Base-by-base conservation (phyloP, 2,329 filamentous ascomycete genomes). In the Daldinia sp. region DNA sequence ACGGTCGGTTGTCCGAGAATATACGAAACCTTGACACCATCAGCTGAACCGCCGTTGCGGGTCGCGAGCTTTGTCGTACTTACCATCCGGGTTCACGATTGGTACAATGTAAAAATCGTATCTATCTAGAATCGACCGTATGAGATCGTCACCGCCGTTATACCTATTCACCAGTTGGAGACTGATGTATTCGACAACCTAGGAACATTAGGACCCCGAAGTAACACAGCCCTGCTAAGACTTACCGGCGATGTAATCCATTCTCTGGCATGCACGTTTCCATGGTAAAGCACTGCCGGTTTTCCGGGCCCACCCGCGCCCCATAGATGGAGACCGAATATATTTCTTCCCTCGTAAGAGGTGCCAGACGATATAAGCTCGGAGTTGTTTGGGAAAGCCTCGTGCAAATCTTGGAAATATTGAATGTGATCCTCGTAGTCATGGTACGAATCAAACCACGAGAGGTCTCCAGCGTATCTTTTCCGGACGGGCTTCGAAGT, bases 301-400 rank as follows among this genome's bases (percentile, higher is more conserved):
- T 82, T 83, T 19, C 79, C 80, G n/a, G 75, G 77, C 1, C 77
- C 77, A 9, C 70, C 72, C 1, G 72, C 71, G 6, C 82, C 83
- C 73, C 77, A 85, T 23, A 85, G 74, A 64, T 84, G 82, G 47
- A 85, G 67, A 0, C 87, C 90, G 13, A 85, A 83, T 49, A 93
- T 90, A 57, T 76, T 71, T 25, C 81, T 74, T 8, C 80, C 81
- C 68, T 82, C 72, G 37, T 77, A 77, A 0, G 81, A 83, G 13
- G 72, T 76, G 0, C 83, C 83, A 3, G 79, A 74, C 1, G 76
- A 78, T 4, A 84, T 74, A 4, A 83, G 71, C 69, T 83, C 77
- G 0, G 83, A 80, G 63, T 83, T 82, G 7, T 72, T 72, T 2
- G 81, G 77, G 58, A 82, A 80, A 4, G 73, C 66, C 7, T 73